Conservation (phyloP, 306 rosid species). For the Lathyrus tuberosus region DNA sequence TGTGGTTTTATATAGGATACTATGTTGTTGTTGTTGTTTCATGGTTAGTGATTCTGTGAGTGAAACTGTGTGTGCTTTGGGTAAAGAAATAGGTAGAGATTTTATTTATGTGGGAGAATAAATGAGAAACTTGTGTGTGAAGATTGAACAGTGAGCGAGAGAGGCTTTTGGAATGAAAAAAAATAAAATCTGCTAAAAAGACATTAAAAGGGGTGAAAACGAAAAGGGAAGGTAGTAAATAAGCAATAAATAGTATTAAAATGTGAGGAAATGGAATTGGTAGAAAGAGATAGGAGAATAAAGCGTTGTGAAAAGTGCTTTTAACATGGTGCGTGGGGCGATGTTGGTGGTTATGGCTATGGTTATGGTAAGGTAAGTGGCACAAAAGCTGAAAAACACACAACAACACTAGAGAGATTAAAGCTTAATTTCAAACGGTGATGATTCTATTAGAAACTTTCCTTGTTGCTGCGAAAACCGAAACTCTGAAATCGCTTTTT, state of each 20-base stretch:
- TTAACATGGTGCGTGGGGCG: constrained; percentile 21
- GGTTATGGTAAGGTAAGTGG: not conserved
- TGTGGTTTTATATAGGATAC: constrained; percentile 63
- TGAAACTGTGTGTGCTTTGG: not conserved
- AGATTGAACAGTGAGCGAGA: constrained; percentile 8
- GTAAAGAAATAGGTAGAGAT: constrained; percentile 22
- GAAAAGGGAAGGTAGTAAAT: constrained; percentile 14
- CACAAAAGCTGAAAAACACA: not conserved
- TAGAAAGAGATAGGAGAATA: constrained; percentile 28
- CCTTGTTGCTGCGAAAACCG: constrained; percentile 38
- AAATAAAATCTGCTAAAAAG: constrained; percentile 19
- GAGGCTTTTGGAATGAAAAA: constrained; percentile 34
- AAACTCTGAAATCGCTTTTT: constrained; percentile 61
- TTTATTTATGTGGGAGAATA: constrained; percentile 8
- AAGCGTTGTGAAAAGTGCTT: constrained; percentile 2
- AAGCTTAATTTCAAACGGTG: constrained; percentile 1
- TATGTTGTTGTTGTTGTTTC: constrained; percentile 48
- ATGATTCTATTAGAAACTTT: constrained; percentile 7
- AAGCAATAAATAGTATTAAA: constrained; percentile 26
- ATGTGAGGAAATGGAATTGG: constrained; percentile 7
- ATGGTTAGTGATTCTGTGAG: constrained; percentile 12
- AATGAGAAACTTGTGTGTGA: constrained; percentile 22
- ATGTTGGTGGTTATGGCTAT: constrained; percentile 1
- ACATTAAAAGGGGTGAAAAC: constrained; percentile 37
- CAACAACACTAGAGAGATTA: not conserved